Evolutionary conservation across 176 grass and related monocot species (phyloP), one percentile per base, ranked within the genome.

Genomic region (Juncus effusus): DNA sequence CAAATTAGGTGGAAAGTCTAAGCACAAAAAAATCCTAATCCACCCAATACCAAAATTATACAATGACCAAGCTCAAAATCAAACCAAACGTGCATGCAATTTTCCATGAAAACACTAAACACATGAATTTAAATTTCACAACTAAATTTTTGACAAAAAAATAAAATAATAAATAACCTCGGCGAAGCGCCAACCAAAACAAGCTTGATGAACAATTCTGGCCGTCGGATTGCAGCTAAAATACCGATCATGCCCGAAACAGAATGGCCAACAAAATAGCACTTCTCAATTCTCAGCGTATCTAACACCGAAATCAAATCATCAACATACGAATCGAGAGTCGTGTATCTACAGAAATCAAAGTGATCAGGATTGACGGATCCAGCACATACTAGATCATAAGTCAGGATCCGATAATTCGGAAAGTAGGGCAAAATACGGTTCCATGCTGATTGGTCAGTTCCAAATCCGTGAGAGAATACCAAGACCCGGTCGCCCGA

Each of bases 191-290:
- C 94, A 77, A 97, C 75, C 67, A 97, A 85, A 72, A 97, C 8
- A 51, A 97, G 94, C 72, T 89, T 97, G 61, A 82, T 56, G 83
- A 97, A 97, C 63, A 89, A 79, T 4, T 97, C 88, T 3, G 94
- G 88, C 36, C 88, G 88, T 28, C 85, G 83, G 80, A 97, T 97
- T 40, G 88, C 70, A 0, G 80, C 94, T 69, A 92, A 78, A 73
- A 97, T 92, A 59, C 94, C 94, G 68, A 97, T 92, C 94, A 97
- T 97, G 80, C 82, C 88, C 52, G 94, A 97, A 11, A 97, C 88
- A 13, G 94, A 97, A 79, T 97, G 94, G 0, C 94, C 94, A 7
- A 97, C 85, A 72, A 97, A 84, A 74, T 84, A 84, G 75, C 94
- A 97, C 5, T 80, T 77, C 28, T 82, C 72, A 76, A 97, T 73